Base-by-base conservation (phyloP, 345 rosid genomes). In the Mercurialis annua region DNA sequence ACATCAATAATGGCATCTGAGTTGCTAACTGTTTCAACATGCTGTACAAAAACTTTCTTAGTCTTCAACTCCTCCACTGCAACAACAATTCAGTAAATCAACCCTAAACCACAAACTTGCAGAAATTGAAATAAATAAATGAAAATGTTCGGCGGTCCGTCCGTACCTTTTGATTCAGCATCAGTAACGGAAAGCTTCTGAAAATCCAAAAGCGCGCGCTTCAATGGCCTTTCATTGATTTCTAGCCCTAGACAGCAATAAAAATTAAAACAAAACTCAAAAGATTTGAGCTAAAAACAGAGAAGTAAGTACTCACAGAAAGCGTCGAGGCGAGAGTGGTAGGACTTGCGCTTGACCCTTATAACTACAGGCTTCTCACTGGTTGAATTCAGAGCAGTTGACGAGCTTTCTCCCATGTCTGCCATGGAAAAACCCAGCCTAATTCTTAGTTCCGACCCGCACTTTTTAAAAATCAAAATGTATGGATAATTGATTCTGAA, bases 141-240 rank as follows among this genome's bases (percentile, higher is more conserved):
- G 5, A 12, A 30, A 1, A 27, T 18, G 20, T 53, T 27, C 15
- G 4, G 30, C 29, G 29, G n/a, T 56, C 26, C 21, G 11, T 63
- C 26, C 21, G 11, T 63, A 89, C 94, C 87, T 73, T 63, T 80
- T 47, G 87, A 76, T 27, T 49, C 48, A n/a, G n/a, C n/a, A 53
- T 29, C 38, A 16, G 81, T 71, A 27, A 92, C 70, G 2, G 94
- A 84, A 10, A 92, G 49, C 66, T 81, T 82, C 62, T 76, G 79
- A 23, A 87, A 84, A 57, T 87, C 87, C 69, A 88, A 68, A 30
- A 76, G 63, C 0, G 84, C 75, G 18, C 86, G 83, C 80, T 92
- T 92, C 29, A 65, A 49, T 11, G 94, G 90, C 67, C 88, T 83
- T 81, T 90, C 96, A 55, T 84, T 85, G 70, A 90, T 86, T 82